Conservation (phyloP, 768 basidiomycete genomes). For the Mycena latifolia region DNA sequence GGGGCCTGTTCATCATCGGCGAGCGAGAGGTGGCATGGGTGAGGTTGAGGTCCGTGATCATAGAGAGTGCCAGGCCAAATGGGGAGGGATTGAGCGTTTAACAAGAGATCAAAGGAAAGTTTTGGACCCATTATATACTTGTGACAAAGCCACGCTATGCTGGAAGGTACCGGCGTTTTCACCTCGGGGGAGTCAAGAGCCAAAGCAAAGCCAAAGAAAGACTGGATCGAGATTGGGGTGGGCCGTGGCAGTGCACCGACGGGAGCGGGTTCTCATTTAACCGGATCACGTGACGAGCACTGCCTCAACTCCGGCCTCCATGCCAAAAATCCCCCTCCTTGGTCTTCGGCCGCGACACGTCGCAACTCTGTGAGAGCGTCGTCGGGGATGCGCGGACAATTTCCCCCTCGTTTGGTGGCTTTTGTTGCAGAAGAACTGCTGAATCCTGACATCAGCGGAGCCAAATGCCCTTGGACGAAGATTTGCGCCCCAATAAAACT, state of each 20-base stretch:
- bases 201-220: background rate
- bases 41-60: conserved; percentile 53
- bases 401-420: no score
- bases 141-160: conserved; percentile 9
- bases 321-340: background rate
- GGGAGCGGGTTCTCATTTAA: no score
- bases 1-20: conserved; percentile 53
- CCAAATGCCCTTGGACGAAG: no score
- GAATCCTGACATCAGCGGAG: no score
- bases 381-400: no score
- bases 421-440: no score
- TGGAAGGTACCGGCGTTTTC: background rate
- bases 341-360: background rate
- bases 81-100: conserved; percentile 23
- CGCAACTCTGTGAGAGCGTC: no score
- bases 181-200: background rate
- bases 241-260: background rate
- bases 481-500: no score
- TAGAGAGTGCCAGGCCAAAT: conserved; percentile 45
- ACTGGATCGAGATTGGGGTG: background rate
- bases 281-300: no score
- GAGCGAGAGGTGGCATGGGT: conserved; percentile 41
- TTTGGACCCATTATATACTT: conserved; percentile 14
- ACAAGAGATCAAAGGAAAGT: background rate
- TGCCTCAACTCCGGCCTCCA: no score